Conservation (phyloP, 257 asterid species). For the Parsonsia alboflavescens region DNA sequence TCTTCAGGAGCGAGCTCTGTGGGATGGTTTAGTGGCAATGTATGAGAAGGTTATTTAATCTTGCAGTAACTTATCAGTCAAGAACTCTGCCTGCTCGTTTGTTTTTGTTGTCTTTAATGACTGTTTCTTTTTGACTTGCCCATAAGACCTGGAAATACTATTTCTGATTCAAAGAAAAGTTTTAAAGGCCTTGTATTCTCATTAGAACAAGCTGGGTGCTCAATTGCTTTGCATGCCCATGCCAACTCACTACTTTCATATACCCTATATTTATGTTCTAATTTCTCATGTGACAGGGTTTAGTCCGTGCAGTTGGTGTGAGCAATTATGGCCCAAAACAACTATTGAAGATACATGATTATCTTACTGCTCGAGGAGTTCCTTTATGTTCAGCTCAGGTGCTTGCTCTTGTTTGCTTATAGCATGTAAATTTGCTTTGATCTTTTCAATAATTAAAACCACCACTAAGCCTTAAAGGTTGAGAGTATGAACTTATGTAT, state of each 20-base stretch:
- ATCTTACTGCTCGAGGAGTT: conserved; percentile 75
- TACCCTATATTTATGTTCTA: background rate
- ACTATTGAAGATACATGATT: conserved; percentile 65
- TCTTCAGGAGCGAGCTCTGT: conserved; percentile 84
- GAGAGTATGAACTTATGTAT: background rate
- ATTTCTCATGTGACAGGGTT: conserved; percentile 43
- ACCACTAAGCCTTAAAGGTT: background rate
- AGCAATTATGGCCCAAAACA: conserved; percentile 97
- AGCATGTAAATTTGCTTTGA: too few relatives aligned
- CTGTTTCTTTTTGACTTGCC: background rate
- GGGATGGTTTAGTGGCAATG: conserved; percentile 99
- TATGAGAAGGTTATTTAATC: conserved; percentile 73
- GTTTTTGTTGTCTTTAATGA: background rate
- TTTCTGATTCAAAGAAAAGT: background rate
- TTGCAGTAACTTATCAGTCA: conserved; percentile 9
- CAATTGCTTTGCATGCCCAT: background rate
- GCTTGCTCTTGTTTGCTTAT: conserved; percentile 6
- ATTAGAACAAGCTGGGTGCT: background rate
- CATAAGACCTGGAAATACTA: background rate
- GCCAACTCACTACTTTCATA: background rate
- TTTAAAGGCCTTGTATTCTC: background rate
- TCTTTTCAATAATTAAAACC: background rate
- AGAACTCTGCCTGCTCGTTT: background rate
- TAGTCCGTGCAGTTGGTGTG: conserved; percentile 91
- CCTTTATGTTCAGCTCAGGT: conserved; percentile 96